Percentiles rank a stretch among this genome's conserved stretches.
Conservation (phyloP, 306 rosid species). For the Cucurbita argyrosperma region DNA sequence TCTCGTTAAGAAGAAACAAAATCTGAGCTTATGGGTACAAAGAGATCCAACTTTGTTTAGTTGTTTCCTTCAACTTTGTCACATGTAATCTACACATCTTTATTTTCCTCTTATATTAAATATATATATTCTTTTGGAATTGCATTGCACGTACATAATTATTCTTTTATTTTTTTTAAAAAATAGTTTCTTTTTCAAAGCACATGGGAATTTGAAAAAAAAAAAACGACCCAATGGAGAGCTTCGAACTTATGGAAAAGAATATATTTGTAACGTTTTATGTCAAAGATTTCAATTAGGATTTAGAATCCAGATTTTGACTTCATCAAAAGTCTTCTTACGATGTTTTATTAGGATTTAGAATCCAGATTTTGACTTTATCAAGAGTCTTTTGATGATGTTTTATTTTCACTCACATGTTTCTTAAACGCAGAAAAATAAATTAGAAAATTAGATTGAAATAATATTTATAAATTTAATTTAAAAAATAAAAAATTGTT, state of each 20-base stretch:
- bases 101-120: not conserved
- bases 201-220: not conserved
- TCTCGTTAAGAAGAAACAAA: too few species aligned
- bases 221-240: not conserved
- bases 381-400: too few species aligned
- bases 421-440: too few species aligned
- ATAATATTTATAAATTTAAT: too few species aligned
- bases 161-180: not conserved
- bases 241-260: not conserved
- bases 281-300: too few species aligned
- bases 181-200: not conserved
- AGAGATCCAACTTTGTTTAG: not conserved
- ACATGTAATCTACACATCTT: not conserved
- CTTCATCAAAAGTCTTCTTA: too few species aligned
- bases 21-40: not conserved
- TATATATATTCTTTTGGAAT: not conserved
- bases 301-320: too few species aligned
- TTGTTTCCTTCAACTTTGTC: conserved; percentile 5
- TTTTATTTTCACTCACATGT: too few species aligned
- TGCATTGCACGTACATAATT: not conserved
- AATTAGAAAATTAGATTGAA: too few species aligned
- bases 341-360: too few species aligned
- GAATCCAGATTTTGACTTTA: too few species aligned
- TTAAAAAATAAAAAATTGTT: too few species aligned
- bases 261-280: not conserved